phyloP scores from a whole-genome alignment of 2,329 filamentous ascomycete species.

The Aspergillus texensis region DNA sequence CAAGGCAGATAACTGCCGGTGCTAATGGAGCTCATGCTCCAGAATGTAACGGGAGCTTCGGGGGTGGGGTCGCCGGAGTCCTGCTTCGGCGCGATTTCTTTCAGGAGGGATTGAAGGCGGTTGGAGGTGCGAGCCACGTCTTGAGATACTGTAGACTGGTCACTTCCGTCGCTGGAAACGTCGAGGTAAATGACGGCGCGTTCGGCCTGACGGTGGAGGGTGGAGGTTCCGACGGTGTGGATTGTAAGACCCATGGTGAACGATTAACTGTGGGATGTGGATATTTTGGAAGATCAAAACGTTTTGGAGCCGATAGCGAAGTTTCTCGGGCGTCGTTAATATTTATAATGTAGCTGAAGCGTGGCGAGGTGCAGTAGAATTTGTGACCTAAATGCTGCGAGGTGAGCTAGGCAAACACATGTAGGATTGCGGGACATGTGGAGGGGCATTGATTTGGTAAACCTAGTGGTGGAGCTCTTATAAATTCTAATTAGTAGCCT shows the following conservation, averaged over 20 bases:
- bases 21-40: slow-evolving; percentile 5
- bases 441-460: neutral
- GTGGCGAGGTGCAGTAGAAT: neutral
- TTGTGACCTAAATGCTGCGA: neutral
- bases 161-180: neutral
- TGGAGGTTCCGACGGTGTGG: slow-evolving; percentile 2
- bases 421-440: neutral
- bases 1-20: slow-evolving; percentile 1
- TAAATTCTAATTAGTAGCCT: neutral
- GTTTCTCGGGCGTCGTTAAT: neutral
- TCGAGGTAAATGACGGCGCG: neutral
- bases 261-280: neutral
- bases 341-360: neutral
- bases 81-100: neutral
- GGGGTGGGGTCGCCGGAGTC: neutral
- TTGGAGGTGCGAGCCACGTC: neutral
- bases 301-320: neutral
- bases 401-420: neutral
- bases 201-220: neutral
- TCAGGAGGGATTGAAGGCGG: neutral
- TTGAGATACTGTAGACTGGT: neutral
- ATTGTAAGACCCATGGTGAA: neutral
- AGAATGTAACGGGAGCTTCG: neutral
- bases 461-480: neutral
- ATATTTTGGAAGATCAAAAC: neutral